These are phyloP conservation scores for Dryas drummondii DNA, from an alignment of 306 rosid genomes.

Conservation along the genomic window DNA sequence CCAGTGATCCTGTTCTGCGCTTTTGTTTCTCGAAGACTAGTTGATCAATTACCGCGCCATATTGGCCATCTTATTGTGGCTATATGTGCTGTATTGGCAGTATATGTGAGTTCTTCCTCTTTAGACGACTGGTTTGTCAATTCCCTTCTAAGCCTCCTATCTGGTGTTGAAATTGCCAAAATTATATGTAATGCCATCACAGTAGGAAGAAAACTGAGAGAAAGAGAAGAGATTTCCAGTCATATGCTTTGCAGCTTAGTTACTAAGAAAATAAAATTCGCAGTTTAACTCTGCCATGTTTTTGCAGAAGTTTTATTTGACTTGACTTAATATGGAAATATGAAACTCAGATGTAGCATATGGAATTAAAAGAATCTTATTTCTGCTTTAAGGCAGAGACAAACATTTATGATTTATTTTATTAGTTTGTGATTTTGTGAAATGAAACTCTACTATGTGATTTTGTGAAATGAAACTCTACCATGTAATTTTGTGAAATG, in stretches of 20 bases:
- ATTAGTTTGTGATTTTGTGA: neutral
- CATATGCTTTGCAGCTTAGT: neutral
- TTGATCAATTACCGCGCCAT: conserved; percentile 14
- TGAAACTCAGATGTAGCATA: conserved; percentile 16
- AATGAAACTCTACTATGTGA: neutral
- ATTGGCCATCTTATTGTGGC: conserved; percentile 27
- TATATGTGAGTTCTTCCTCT: conserved; percentile 36
- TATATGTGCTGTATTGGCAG: conserved; percentile 18
- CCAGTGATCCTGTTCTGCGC: conserved; percentile 39
- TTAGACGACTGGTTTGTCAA: neutral
- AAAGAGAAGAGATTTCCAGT: neutral
- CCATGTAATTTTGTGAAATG: neutral
- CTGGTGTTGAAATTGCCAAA: neutral
- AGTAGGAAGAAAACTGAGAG: neutral
- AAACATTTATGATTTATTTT: neutral
- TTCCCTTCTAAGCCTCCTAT: neutral
- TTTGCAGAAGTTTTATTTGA: neutral
- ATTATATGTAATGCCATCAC: neutral
- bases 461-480: neutral
- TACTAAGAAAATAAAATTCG: conserved; percentile 3
- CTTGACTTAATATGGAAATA: neutral
- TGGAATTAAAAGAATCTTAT: neutral
- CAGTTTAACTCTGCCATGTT: neutral
- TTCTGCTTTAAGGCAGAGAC: neutral
- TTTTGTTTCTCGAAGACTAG: conserved; percentile 31